These are phyloP conservation scores for Penicillium manginii DNA, from an alignment of 495 filamentous ascomycete species.

Conservation along the genomic window DNA sequence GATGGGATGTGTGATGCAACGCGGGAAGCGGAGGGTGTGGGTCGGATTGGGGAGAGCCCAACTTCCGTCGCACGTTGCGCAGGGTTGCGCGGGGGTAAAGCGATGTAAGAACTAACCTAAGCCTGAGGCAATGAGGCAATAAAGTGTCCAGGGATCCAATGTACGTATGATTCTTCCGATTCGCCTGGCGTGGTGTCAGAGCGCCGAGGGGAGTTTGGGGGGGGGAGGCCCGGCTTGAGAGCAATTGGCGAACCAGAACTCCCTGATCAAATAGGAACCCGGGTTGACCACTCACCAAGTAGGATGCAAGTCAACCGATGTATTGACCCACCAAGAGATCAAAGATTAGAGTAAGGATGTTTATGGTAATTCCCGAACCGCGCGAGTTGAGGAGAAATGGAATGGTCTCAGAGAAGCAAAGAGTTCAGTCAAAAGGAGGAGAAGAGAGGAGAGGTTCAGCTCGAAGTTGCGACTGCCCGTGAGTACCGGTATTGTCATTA, in stretches of 20 bases:
- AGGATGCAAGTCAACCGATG: conserved; percentile 11
- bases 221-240: conserved; percentile 23
- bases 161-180: conserved; percentile 31
- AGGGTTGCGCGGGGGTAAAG: conserved; percentile 21
- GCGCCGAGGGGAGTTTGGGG: conserved; percentile 15
- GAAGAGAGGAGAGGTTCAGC: not conserved
- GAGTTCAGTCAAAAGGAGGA: too few relatives aligned
- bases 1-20: conserved; percentile 35
- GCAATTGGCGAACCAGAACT: conserved; percentile 54
- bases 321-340: conserved; percentile 10
- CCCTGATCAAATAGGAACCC: conserved; percentile 29
- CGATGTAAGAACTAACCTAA: conserved; percentile 23
- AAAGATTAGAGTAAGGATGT: not conserved
- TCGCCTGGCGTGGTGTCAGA: conserved; percentile 34
- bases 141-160: conserved; percentile 6
- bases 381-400: not conserved
- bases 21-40: conserved; percentile 42
- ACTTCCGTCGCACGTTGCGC: conserved; percentile 40
- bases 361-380: not conserved
- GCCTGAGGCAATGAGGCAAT: conserved; percentile 27
- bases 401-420: not conserved
- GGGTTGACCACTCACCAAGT: conserved; percentile 29
- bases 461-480: not conserved
- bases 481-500: not conserved
- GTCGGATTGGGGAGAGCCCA: conserved; percentile 37